Evolutionary conservation across 1,139 yeast genomes (phyloP), one percentile per base, ranked within the genome.

Genomic region (Yamadazyma jaroonii): DNA sequence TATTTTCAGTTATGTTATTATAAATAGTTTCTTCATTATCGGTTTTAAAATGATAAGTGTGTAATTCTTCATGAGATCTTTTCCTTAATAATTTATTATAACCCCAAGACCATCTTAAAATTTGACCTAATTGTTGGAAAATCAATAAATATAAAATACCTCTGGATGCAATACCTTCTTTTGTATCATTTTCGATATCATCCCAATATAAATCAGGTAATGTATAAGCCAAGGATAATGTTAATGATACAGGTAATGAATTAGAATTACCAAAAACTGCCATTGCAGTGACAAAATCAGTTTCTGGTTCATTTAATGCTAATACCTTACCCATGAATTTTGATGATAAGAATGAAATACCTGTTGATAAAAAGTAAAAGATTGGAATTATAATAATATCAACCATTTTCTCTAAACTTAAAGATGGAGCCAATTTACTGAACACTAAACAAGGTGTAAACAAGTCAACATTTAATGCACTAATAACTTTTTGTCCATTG

Each of bases 81-180:
- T 67, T 77, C 35, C 82, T 73, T 43, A 86, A 65, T 42, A 86
- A 65, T 20, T 79, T 82, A 56, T 86, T 84, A 61, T 79, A 85
- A n/a, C 95, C 95, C 94, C 95, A 86, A 3, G 92, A 83, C 95
- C 95, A 86, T 44, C 95, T 69, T 42, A 86, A 67, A 50, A 85
- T 74, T 62, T 85, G 95, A 28, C 95, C 95, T 54, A 86, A 70
- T 57, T 86, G 95, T 64, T 86, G 95, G 61, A 86, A 86, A 35
- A 86, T 81, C 41, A 86, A 64, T 49, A 86, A 66, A 57, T 86
- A 86, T 38, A 86, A 67, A 37, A 86, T 80, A 32, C 95, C 95
- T 44, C 95, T 71, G 3, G 88, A 79, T 0, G 94, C 94, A 35
- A 86, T 81, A 48, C 78, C 78, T 48, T 84, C 92, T 12, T 79